Evolutionary conservation across 2,329 filamentous ascomycete genomes (phyloP).

Genomic region (Trichoderma asperellum): DNA sequence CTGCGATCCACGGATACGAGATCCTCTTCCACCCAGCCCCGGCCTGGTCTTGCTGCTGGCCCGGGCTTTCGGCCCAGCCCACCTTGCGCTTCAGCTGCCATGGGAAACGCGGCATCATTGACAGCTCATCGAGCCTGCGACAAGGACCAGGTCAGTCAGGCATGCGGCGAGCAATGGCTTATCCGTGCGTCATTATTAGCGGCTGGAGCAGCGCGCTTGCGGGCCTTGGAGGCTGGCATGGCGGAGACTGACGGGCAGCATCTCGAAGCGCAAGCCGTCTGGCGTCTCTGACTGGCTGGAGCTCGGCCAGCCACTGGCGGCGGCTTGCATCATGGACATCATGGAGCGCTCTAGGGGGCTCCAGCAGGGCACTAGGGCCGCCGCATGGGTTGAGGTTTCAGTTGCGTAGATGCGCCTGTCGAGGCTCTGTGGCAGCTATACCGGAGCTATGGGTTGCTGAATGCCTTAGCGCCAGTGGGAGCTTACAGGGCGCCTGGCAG

Average conservation of each 20-base stretch:
- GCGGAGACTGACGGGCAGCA: background rate
- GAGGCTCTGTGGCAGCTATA: background rate
- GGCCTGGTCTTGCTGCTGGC: background rate
- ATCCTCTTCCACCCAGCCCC: background rate
- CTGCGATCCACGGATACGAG: conserved; percentile 30
- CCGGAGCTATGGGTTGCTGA: background rate
- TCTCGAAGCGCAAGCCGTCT: background rate
- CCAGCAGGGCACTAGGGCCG: conserved; percentile 16
- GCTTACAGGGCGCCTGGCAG: conserved; percentile 1
- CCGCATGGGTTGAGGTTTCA: conserved; percentile 22
- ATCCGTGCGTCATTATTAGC: conserved; percentile 29
- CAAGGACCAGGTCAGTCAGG: conserved; percentile 15
- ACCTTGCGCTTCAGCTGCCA: conserved; percentile 17
- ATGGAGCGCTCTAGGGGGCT: background rate
- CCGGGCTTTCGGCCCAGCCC: conserved; percentile 1
- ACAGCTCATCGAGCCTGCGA: conserved; percentile 23
- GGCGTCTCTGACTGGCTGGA: conserved; percentile 15
- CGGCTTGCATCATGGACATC: background rate
- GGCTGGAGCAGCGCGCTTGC: conserved; percentile 15
- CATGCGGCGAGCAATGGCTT: conserved; percentile 12
- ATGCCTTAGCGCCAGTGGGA: conserved; percentile 11
- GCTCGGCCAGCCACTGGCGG: conserved; percentile 1
- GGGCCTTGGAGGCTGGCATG: conserved; percentile 12
- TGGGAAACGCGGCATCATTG: conserved; percentile 25
- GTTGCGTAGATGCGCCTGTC: conserved; percentile 6